Conservation (phyloP, 257 asterid genomes). For the Asclepias syriaca region DNA sequence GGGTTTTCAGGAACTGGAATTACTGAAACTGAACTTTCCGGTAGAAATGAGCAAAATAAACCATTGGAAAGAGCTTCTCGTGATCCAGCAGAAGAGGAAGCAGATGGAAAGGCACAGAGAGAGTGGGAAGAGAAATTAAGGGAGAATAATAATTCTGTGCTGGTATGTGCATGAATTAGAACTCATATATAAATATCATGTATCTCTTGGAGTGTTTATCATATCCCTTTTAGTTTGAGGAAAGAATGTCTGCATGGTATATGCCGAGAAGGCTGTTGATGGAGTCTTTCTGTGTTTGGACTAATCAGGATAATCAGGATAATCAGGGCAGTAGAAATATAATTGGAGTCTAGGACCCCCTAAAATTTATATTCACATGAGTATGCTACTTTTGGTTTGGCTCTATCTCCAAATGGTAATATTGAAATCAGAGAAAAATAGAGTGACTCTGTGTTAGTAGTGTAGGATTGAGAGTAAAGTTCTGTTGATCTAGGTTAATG, state of each 20-base stretch:
- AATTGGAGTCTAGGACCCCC: background rate
- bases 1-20: conserved; percentile 24
- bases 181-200: background rate
- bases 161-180: conserved; percentile 35
- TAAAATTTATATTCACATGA: background rate
- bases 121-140: conserved; percentile 89
- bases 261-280: background rate
- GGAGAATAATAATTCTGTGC: conserved; percentile 51
- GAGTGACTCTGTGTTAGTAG: background rate
- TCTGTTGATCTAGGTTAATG: background rate
- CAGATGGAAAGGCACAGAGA: conserved; percentile 74
- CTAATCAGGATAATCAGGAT: background rate
- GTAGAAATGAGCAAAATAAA: conserved; percentile 31
- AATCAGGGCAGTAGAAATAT: background rate
- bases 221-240: background rate
- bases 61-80: conserved; percentile 58
- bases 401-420: background rate
- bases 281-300: background rate
- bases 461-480: background rate
- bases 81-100: conserved; percentile 53
- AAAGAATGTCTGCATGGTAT: background rate
- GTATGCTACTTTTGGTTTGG: background rate
- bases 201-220: background rate
- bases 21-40: conserved; percentile 24
- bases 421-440: background rate